These are phyloP conservation scores for Diphasiastrum complanatum DNA, from an alignment of 83 land plant species.

Conservation along the genomic window DNA sequence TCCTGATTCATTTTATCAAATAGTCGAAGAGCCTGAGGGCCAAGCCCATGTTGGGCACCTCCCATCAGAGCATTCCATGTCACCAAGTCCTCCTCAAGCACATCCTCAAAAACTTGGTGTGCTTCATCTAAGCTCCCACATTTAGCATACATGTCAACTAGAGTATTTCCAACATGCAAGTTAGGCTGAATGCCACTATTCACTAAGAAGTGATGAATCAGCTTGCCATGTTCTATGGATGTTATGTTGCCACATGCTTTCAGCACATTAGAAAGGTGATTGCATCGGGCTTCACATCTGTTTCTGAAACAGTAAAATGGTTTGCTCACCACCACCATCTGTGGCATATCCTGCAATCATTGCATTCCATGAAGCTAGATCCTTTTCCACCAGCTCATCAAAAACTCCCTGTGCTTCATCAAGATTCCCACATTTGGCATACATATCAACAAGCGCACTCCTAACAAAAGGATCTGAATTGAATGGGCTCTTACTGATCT, in stretches of 20 bases:
- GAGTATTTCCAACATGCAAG: neutral
- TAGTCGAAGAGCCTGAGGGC: slow-evolving; percentile 12
- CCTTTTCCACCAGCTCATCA: slow-evolving; percentile 10
- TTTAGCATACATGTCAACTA: slow-evolving; percentile 4
- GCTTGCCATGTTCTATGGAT: slow-evolving; percentile 3
- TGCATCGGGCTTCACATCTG: neutral
- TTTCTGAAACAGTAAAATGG: neutral
- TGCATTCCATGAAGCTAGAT: slow-evolving; percentile 30
- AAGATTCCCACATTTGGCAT: slow-evolving; percentile 38
- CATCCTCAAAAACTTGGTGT: no score
- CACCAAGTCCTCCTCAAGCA: no score
- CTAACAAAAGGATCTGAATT: slow-evolving; percentile 14
- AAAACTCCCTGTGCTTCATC: slow-evolving; percentile 22
- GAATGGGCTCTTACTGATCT: slow-evolving; percentile 20
- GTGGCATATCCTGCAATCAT: slow-evolving; percentile 20
- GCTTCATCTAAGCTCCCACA: no score
- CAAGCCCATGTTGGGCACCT: slow-evolving; percentile 31
- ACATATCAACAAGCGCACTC: slow-evolving; percentile 32
- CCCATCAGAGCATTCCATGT: no score
- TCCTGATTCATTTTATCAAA: slow-evolving; percentile 10
- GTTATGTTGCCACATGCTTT: neutral
- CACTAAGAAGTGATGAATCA: slow-evolving; percentile 1
- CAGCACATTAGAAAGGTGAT: neutral
- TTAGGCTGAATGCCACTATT: neutral
- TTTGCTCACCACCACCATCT: neutral